Conservation (phyloP, 192 early-diverging fungal genomes). For the Entomortierella lignicola region DNA sequence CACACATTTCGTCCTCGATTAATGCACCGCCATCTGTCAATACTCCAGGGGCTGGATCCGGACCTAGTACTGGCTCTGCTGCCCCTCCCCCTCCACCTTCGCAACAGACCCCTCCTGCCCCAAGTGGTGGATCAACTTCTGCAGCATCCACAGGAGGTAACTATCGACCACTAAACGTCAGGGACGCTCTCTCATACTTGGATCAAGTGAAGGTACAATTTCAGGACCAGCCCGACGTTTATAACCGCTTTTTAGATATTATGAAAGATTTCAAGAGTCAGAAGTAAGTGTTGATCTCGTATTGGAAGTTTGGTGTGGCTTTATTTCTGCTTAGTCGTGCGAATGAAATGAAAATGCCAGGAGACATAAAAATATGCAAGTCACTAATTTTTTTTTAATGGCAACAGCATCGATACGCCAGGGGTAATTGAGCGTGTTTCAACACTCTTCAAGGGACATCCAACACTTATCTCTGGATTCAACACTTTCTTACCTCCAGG, state of each 20-base stretch:
- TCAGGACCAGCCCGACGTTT: constrained; percentile 92
- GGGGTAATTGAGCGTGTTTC: constrained; percentile 98
- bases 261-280: constrained; percentile 99
- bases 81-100: constrained; percentile 35
- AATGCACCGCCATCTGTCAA: constrained; percentile 41
- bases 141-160: constrained; percentile 38
- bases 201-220: constrained; percentile 97
- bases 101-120: constrained; percentile 34
- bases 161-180: constrained; percentile 82
- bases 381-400: constrained; percentile 1
- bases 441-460: constrained; percentile 91
- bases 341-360: background rate
- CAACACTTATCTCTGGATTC: constrained; percentile 93
- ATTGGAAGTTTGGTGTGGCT: background rate
- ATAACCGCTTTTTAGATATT: constrained; percentile 97
- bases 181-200: constrained; percentile 95
- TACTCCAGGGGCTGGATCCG: constrained; percentile 16
- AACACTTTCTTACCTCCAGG: constrained; percentile 99
- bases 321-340: background rate
- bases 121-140: constrained; percentile 20
- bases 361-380: background rate
- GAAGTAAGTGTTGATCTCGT: constrained; percentile 65
- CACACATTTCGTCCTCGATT: constrained; percentile 49
- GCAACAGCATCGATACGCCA: constrained; percentile 87
- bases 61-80: constrained; percentile 11